Conservation (phyloP, 805 yeast species). For the Sugiyamaella americana region DNA sequence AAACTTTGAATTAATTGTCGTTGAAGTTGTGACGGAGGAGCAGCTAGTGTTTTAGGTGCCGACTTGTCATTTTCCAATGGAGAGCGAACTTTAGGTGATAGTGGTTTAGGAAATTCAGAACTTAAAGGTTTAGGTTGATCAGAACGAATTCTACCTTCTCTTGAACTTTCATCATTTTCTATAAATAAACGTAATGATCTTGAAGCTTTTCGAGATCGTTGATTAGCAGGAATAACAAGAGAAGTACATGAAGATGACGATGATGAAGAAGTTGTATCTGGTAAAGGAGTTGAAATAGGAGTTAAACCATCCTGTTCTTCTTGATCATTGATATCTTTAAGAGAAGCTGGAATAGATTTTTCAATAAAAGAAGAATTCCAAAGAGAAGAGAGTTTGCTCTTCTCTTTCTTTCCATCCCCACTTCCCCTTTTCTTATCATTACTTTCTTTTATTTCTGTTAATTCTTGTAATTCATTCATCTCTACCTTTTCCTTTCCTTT, state of each 20-base stretch:
- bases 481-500: too few relatives aligned
- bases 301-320: background rate
- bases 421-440: background rate
- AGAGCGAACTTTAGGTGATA: too few relatives aligned
- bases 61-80: too few relatives aligned
- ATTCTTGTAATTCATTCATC: background rate
- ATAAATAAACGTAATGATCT: conserved; percentile 34
- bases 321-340: background rate
- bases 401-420: background rate
- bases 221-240: background rate
- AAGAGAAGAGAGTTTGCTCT: too few relatives aligned
- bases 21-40: background rate
- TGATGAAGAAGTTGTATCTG: background rate
- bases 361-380: background rate
- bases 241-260: background rate
- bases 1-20: background rate
- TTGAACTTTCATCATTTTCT: conserved; percentile 20
- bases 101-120: background rate
- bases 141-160: background rate
- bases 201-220: conserved; percentile 35
- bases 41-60: background rate
- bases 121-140: background rate
- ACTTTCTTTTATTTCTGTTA: background rate
- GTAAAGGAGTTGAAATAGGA: background rate
- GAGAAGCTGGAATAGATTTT: too few relatives aligned